Percentiles rank a stretch among this genome's conserved stretches.
Conservation (phyloP, 2,329 filamentous ascomycete genomes). For the Cladosporium oxysporum region DNA sequence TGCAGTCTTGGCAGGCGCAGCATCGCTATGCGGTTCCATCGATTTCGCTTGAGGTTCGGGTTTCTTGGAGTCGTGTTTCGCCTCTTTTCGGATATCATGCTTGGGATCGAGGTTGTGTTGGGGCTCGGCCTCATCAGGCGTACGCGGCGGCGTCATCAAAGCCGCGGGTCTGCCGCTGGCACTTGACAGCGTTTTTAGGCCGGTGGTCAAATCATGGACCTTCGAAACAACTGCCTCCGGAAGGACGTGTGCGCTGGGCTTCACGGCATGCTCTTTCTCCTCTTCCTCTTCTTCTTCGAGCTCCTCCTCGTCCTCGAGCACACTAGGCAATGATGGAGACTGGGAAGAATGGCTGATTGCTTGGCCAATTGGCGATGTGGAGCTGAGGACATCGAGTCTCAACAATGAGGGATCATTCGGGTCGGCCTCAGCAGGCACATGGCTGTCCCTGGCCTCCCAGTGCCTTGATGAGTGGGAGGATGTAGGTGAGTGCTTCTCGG, state of each 20-base stretch:
- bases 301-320: conserved; percentile 31
- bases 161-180: conserved; percentile 24
- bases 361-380: conserved; percentile 17
- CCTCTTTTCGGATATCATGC: conserved; percentile 19
- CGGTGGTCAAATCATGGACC: not conserved
- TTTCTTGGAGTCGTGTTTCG: conserved; percentile 13
- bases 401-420: conserved; percentile 34
- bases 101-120: conserved; percentile 16
- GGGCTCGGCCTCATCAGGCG: conserved; percentile 31
- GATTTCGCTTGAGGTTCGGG: not conserved
- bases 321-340: conserved; percentile 30
- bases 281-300: conserved; percentile 16
- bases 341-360: conserved; percentile 20
- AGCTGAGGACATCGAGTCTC: not conserved
- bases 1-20: not conserved
- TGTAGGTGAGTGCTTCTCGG: not conserved
- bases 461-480: conserved; percentile 14
- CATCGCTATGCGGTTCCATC: not conserved
- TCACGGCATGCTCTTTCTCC: conserved; percentile 12
- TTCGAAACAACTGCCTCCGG: not conserved
- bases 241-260: not conserved
- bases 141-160: conserved; percentile 38
- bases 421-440: conserved; percentile 26
- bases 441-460: not conserved
- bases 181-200: not conserved